These are phyloP conservation scores for Alternaria burnsii DNA, from an alignment of 2,329 filamentous ascomycete genomes.

Conservation along the genomic window DNA sequence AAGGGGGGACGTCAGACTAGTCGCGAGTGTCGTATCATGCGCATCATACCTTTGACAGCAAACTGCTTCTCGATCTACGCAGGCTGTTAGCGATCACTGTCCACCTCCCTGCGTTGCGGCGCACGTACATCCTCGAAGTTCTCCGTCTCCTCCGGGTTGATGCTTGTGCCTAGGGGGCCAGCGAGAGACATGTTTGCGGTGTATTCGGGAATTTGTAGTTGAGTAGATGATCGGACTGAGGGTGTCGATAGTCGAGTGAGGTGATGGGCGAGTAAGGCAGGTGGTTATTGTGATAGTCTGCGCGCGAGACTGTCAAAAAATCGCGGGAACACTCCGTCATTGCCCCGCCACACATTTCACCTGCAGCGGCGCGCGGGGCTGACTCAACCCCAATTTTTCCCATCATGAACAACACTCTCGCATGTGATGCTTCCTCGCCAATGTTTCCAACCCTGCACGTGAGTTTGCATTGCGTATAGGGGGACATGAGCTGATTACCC, in stretches of 20 bases:
- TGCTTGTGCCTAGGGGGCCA: slow-evolving; percentile 33
- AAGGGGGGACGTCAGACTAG: slow-evolving; percentile 28
- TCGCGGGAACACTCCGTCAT: slow-evolving; percentile 38
- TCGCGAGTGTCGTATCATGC: not conserved
- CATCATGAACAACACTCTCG: slow-evolving; percentile 27
- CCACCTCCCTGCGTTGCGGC: not conserved
- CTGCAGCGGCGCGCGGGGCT: slow-evolving; percentile 39
- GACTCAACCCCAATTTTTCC: slow-evolving; percentile 46
- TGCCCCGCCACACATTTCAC: slow-evolving; percentile 26
- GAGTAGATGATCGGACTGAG: not conserved
- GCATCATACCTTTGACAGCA: slow-evolving; percentile 80
- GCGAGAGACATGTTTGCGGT: slow-evolving; percentile 47
- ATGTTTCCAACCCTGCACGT: slow-evolving; percentile 49
- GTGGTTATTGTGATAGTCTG: not conserved
- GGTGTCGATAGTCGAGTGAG: not conserved
- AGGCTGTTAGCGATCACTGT: slow-evolving; percentile 33
- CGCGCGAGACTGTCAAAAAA: slow-evolving; percentile 25
- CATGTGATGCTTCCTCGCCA: slow-evolving; percentile 32
- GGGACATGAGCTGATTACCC: slow-evolving; percentile 22
- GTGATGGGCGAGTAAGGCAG: not conserved
- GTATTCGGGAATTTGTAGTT: not conserved
- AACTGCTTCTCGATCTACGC: slow-evolving; percentile 97
- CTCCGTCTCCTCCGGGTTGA: slow-evolving; percentile 67
- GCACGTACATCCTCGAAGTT: slow-evolving; percentile 73
- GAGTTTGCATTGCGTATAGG: slow-evolving; percentile 20